Evolutionary conservation across 208 protist species (phyloP).

Genomic region (Leishmania braziliensis): DNA sequence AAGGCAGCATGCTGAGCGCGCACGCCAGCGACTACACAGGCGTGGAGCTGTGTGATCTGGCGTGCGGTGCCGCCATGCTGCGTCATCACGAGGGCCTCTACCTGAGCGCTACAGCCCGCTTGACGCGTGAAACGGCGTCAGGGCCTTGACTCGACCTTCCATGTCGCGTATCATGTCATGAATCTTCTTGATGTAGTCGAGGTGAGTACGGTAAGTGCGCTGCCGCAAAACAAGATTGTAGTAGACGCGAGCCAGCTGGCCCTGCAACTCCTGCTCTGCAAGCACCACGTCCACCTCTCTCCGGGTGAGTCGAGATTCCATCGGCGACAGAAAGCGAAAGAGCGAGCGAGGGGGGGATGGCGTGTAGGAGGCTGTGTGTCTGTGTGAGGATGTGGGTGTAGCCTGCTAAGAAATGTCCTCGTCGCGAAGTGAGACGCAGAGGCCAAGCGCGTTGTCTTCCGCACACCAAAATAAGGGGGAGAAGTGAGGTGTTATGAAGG

Average conservation of each 20-base stretch:
- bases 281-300: conserved; percentile 21
- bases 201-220: conserved; percentile 13
- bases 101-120: too few relatives aligned
- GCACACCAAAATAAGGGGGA: neutral
- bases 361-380: neutral
- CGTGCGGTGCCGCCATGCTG: neutral
- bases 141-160: conserved; percentile 11
- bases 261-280: conserved; percentile 24
- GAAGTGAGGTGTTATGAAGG: neutral
- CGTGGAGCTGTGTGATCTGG: neutral
- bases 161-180: conserved; percentile 21
- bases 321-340: neutral
- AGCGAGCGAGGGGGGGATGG: neutral
- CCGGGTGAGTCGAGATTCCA: conserved; percentile 5
- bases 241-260: conserved; percentile 25
- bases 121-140: conserved; percentile 2
- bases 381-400: neutral
- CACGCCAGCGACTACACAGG: neutral
- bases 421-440: neutral
- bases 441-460: neutral
- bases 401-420: neutral
- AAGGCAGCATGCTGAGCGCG: neutral
- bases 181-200: conserved; percentile 10
- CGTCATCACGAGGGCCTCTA: neutral
- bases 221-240: conserved; percentile 20